Percentiles rank a stretch among this genome's conserved stretches.
These are phyloP conservation scores for Discostella stelligera DNA, from an alignment of 352 stramenopile species.

Conservation along the genomic window DNA sequence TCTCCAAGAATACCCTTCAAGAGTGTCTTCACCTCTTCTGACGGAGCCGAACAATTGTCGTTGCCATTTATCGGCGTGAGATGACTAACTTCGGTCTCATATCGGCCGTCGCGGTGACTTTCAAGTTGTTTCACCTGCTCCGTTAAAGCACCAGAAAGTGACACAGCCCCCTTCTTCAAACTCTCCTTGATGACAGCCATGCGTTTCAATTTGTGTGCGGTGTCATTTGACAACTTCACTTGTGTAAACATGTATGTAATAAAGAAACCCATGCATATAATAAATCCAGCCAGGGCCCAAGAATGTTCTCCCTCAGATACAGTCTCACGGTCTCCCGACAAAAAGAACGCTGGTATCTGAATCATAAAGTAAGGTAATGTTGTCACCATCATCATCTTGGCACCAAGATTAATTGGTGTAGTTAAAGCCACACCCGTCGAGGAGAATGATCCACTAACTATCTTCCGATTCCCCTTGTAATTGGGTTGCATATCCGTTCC, in stretches of 20 bases:
- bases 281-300: slow-evolving; percentile 88
- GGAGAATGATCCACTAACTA: slow-evolving; percentile 43
- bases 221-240: slow-evolving; percentile 83
- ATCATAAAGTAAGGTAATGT: slow-evolving; percentile 94
- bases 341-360: slow-evolving; percentile 90
- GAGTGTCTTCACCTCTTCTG: slow-evolving; percentile 59
- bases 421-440: slow-evolving; percentile 71
- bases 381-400: slow-evolving; percentile 90
- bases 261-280: slow-evolving; percentile 89
- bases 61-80: background rate
- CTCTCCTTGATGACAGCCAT: slow-evolving; percentile 75
- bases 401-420: slow-evolving; percentile 87
- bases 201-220: slow-evolving; percentile 79
- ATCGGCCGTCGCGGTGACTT: background rate
- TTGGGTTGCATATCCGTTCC: slow-evolving; percentile 51
- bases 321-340: slow-evolving; percentile 81
- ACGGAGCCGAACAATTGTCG: slow-evolving; percentile 1
- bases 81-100: slow-evolving; percentile 10
- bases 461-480: slow-evolving; percentile 87
- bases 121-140: slow-evolving; percentile 57
- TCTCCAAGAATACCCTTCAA: slow-evolving; percentile 90
- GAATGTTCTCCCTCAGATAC: slow-evolving; percentile 87
- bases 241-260: slow-evolving; percentile 91
- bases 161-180: slow-evolving; percentile 72
- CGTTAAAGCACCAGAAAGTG: slow-evolving; percentile 70